Percentiles rank a stretch among this genome's conserved stretches.
Conservation (phyloP, 2,329 filamentous ascomycete species). For the Hymenoscyphus scutula region DNA sequence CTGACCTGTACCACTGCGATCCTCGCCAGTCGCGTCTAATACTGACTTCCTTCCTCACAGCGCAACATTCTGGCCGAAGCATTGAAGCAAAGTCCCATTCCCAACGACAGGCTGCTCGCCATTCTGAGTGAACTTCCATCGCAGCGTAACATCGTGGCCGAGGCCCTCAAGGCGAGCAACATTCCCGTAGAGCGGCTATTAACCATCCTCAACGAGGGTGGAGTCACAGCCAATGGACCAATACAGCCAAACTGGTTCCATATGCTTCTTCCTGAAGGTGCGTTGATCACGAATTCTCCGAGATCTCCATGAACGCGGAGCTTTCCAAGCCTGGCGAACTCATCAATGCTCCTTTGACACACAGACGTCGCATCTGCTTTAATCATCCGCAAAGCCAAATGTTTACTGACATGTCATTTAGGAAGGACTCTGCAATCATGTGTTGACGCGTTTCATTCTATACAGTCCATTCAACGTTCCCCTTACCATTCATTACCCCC, state of each 20-base stretch:
- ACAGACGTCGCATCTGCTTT: constrained; percentile 21
- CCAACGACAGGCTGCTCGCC: constrained; percentile 43
- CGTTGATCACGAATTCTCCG: constrained; percentile 22
- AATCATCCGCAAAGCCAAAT: not conserved
- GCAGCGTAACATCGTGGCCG: constrained; percentile 46
- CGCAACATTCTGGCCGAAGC: constrained; percentile 50
- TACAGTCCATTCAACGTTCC: constrained; percentile 17
- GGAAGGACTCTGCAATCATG: constrained; percentile 33
- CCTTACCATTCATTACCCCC: constrained; percentile 12
- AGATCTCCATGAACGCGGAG: constrained; percentile 18
- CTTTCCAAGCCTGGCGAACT: constrained; percentile 19
- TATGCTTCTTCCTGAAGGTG: constrained; percentile 49
- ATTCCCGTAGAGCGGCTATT: constrained; percentile 45
- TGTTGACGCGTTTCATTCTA: constrained; percentile 29
- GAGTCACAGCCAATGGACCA: constrained; percentile 1
- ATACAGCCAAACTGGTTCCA: constrained; percentile 48
- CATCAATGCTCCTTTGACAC: constrained; percentile 17
- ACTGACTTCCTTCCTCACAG: constrained; percentile 29
- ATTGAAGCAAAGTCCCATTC: constrained; percentile 46
- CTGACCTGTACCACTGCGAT: constrained; percentile 13
- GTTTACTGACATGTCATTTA: constrained; percentile 23
- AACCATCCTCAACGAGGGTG: constrained; percentile 39
- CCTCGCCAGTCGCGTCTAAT: constrained; percentile 24
- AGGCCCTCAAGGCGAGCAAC: constrained; percentile 48
- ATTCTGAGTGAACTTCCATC: constrained; percentile 38